phyloP scores from a whole-genome alignment of 1,284 basidiomycete species.

The Melampsora larici-populina region DNA sequence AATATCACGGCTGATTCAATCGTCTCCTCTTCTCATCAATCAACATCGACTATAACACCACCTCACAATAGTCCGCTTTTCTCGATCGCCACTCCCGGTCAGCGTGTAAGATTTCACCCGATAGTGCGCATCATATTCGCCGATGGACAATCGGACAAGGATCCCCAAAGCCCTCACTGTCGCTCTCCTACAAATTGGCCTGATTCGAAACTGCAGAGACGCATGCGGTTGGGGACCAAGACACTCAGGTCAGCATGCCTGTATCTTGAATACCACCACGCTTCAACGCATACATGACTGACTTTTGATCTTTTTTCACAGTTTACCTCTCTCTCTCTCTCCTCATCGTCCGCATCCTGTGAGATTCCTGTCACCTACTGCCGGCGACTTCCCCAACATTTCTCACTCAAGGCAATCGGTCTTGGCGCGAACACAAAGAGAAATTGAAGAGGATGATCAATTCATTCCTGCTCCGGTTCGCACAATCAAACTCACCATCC shows the following conservation, averaged over 20 bases:
- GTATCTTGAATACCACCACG: too few relatives aligned
- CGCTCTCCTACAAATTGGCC: not conserved
- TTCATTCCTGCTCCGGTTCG: constrained; percentile 32
- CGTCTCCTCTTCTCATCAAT: too few relatives aligned
- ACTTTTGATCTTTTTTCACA: not conserved
- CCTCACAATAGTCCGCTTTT: too few relatives aligned
- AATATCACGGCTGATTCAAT: too few relatives aligned
- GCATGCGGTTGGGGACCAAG: not conserved
- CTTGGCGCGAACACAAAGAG: constrained; percentile 10
- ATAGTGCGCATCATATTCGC: too few relatives aligned
- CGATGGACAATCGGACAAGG: not conserved
- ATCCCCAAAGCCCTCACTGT: not conserved
- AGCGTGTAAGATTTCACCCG: too few relatives aligned
- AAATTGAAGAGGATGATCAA: constrained; percentile 34
- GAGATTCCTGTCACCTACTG: not conserved
- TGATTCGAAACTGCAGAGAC: not conserved
- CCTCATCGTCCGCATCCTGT: not conserved
- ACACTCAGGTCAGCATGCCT: not conserved
- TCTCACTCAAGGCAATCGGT: not conserved
- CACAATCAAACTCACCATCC: constrained; percentile 14
- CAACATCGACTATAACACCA: too few relatives aligned
- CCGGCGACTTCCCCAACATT: not conserved
- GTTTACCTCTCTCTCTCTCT: not conserved
- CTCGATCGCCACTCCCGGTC: too few relatives aligned
- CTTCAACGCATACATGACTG: not conserved